Percentiles rank a stretch among this genome's conserved stretches.
Conservation (phyloP, 2,329 filamentous ascomycete species). For the Phoma herbarum region DNA sequence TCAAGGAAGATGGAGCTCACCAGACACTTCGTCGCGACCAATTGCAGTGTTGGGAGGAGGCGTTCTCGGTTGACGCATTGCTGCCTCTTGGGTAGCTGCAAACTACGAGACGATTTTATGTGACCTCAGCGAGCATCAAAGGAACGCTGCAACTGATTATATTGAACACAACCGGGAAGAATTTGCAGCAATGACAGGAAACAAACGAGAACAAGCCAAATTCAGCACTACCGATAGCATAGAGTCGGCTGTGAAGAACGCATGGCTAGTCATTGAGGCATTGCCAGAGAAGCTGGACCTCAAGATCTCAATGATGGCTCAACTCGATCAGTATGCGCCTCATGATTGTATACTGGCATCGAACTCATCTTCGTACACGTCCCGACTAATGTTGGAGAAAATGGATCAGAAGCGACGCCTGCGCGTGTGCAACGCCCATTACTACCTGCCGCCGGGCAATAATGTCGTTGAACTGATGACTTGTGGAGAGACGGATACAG, state of each 20-base stretch:
- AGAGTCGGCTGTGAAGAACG: slow-evolving; percentile 52
- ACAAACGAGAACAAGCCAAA: background rate
- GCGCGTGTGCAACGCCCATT: slow-evolving; percentile 58
- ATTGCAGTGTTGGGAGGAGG: slow-evolving; percentile 25
- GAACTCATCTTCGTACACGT: slow-evolving; percentile 64
- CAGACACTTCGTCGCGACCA: slow-evolving; percentile 15
- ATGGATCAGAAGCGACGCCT: slow-evolving; percentile 48
- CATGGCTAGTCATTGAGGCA: slow-evolving; percentile 65
- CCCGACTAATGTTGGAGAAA: slow-evolving; percentile 58
- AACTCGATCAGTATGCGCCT: slow-evolving; percentile 55
- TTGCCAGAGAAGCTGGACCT: slow-evolving; percentile 61
- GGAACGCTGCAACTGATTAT: slow-evolving; percentile 21
- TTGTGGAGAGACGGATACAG: slow-evolving; percentile 54
- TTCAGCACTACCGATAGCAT: slow-evolving; percentile 31
- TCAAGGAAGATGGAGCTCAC: slow-evolving; percentile 16
- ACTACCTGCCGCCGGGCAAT: slow-evolving; percentile 56
- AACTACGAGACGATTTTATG: slow-evolving; percentile 21
- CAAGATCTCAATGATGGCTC: slow-evolving; percentile 60
- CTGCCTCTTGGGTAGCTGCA: slow-evolving; percentile 22
- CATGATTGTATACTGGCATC: slow-evolving; percentile 60
- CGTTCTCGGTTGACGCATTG: slow-evolving; percentile 24
- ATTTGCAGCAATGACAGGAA: slow-evolving; percentile 8
- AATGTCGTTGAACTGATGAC: slow-evolving; percentile 65
- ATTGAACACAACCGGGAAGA: slow-evolving; percentile 16
- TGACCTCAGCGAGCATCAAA: slow-evolving; percentile 21